Evolutionary conservation across 805 yeast genomes (phyloP).

Genomic region (Saccharomycopsis sp.): DNA sequence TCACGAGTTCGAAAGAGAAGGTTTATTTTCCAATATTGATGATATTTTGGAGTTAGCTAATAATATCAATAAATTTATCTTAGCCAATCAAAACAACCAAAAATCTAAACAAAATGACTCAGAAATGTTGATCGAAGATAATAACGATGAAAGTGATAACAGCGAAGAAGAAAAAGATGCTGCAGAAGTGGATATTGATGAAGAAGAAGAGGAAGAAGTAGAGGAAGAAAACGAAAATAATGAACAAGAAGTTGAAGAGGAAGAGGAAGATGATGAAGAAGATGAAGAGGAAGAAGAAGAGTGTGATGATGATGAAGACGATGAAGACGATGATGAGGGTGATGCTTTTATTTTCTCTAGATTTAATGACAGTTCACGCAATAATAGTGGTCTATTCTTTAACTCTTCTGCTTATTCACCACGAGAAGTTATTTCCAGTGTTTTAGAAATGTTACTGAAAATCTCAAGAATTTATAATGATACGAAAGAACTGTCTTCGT

Average conservation of each 20-base stretch:
- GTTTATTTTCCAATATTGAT: constrained; percentile 45
- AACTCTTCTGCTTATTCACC: not conserved
- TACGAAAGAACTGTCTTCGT: not conserved
- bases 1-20: constrained; percentile 55
- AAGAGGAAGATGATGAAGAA: constrained; percentile 3
- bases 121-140: too few species aligned
- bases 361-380: too few species aligned
- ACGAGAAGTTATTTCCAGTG: not conserved
- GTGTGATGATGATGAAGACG: constrained; percentile 18
- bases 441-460: not conserved
- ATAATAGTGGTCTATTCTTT: too few species aligned
- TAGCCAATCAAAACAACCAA: too few species aligned
- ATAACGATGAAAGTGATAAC: constrained; percentile 17
- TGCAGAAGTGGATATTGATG: not conserved
- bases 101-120: too few species aligned
- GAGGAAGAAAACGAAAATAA: constrained; percentile 17
- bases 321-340: constrained; percentile 15
- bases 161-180: constrained; percentile 13
- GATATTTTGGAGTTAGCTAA: constrained; percentile 24
- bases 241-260: constrained; percentile 14
- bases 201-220: not conserved
- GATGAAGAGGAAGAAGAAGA: constrained; percentile 8
- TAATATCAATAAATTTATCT: too few species aligned
- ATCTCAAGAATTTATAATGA: not conserved
- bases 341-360: constrained; percentile 21